Base-by-base conservation (phyloP, 495 filamentous ascomycete species). In the Baudoinia panamericana region DNA sequence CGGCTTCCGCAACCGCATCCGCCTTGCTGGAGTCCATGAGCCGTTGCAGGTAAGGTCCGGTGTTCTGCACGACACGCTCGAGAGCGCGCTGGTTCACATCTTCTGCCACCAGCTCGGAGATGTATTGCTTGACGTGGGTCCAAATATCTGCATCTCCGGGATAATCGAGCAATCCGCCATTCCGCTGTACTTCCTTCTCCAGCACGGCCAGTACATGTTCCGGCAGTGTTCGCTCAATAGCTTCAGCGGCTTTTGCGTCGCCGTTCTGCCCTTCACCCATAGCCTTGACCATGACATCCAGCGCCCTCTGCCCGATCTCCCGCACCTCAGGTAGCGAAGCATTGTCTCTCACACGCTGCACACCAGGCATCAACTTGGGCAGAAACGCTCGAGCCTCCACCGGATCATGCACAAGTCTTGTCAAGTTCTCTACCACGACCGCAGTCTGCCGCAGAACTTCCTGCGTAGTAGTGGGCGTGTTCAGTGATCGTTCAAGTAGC, bases 371-470 rank as follows among this genome's bases (percentile, higher is more conserved):
- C 29, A 99, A 76, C 60, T 93, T 94, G 31, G 90, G 90, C 53
- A 99, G 67, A 71, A 99, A 99, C 46, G 85, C 83, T 30, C 92
- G 73, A 15, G 90, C 90, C 64, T 99, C 90, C 23, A 94, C 74
- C 5, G 90, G 90, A 56, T 99, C 92, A 61, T 99, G 90, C 19
- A 99, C 90, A 20, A 99, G 72, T 68, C 94, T 99, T 33, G 90
- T 99, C 64, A 99, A 63, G 61, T 99, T 99, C 65, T 99, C 90
- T 21, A 92, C 84, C n/a, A 99, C 93, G 13, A 96, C 83, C 16
- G 92, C 85, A 3, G 88, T 93, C 58, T 95, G 92, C 24, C 90
- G 79, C 23, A 96, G 68, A 2, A 95, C 90, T 64, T 97, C 90
- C 62, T 97, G 90, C 11, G 81, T 73, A 7, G 90, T 99, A 10